Evolutionary conservation across 306 rosid genomes (phyloP).

Genomic region (Argentina anserina): DNA sequence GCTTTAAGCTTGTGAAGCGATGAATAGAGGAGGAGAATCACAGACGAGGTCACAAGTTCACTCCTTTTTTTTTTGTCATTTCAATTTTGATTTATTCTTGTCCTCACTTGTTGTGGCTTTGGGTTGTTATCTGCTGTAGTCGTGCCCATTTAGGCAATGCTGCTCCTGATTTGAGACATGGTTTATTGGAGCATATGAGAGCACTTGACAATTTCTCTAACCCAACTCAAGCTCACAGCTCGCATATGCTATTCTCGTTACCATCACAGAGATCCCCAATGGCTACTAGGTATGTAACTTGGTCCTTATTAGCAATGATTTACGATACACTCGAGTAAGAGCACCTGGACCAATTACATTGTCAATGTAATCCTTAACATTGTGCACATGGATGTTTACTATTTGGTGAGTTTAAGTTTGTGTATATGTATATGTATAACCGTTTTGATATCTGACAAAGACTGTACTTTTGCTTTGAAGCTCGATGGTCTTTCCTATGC

Average conservation of each 20-base stretch:
- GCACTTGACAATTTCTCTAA: conserved; percentile 57
- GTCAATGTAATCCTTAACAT: too few species aligned
- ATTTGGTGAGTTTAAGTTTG: background rate
- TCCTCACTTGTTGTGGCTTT: background rate
- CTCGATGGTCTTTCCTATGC: conserved; percentile 37
- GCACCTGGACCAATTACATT: background rate
- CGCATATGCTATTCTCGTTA: conserved; percentile 60
- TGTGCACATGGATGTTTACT: background rate
- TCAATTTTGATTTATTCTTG: background rate
- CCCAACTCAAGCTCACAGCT: conserved; percentile 50
- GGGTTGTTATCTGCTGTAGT: conserved; percentile 28
- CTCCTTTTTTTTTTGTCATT: background rate
- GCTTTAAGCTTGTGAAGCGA: conserved; percentile 6
- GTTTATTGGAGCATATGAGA: conserved; percentile 58
- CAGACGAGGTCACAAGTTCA: conserved; percentile 31
- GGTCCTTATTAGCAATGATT: background rate
- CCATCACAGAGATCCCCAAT: conserved; percentile 52
- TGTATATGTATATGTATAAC: background rate
- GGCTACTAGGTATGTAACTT: conserved; percentile 18
- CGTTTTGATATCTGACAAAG: conserved; percentile 8
- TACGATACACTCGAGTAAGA: background rate
- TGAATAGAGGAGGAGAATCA: conserved; percentile 16
- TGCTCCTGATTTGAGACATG: conserved; percentile 39
- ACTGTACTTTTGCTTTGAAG: conserved; percentile 34
- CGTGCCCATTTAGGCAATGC: conserved; percentile 20